Evolutionary conservation across 345 rosid genomes (phyloP).

Genomic region (Eutrema heterophyllum): DNA sequence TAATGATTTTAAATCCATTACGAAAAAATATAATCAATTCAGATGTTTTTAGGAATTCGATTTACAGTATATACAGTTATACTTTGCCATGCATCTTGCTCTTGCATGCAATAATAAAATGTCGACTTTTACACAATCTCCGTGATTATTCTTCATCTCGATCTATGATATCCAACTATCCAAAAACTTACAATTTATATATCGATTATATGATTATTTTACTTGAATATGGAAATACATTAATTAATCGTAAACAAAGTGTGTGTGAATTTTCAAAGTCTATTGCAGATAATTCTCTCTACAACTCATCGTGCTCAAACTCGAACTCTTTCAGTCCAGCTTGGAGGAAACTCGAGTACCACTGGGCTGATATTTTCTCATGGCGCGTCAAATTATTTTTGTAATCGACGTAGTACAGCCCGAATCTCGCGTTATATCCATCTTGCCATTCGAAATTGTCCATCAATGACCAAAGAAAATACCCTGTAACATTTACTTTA

Average conservation of each 20-base stretch:
- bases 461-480: constrained; percentile 27
- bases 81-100: too few species aligned
- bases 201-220: neutral
- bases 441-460: constrained; percentile 31
- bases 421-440: constrained; percentile 21
- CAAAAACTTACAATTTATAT: neutral
- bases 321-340: neutral
- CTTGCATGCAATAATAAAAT: too few species aligned
- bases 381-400: constrained; percentile 28
- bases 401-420: constrained; percentile 15
- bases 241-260: neutral
- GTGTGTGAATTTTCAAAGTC: neutral
- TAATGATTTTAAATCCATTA: too few species aligned
- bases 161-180: neutral
- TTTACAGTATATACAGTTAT: too few species aligned
- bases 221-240: neutral
- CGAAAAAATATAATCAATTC: too few species aligned
- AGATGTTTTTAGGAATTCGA: too few species aligned
- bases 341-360: constrained; percentile 25
- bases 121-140: too few species aligned
- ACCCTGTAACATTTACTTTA: constrained; percentile 31
- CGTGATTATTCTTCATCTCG: neutral
- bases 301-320: constrained; percentile 17
- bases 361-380: constrained; percentile 19
- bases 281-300: constrained; percentile 4